A percentile compares a stretch with the other conserved stretches of the same genome.
phyloP scores from a whole-genome alignment of 176 grass and related monocot species.

The Rhynchospora tenuis region DNA sequence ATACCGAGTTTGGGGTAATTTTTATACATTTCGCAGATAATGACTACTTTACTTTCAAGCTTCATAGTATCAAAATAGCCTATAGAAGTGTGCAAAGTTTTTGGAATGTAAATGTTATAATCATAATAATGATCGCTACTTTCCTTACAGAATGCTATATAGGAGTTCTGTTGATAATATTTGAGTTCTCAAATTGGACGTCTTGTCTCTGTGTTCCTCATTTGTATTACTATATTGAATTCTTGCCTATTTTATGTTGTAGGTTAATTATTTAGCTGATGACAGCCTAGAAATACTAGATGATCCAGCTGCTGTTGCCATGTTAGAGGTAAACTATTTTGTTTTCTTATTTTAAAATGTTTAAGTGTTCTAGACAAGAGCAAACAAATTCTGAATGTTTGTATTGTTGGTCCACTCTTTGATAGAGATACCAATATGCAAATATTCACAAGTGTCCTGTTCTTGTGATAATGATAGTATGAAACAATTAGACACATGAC shows the following conservation, averaged over 20 bases:
- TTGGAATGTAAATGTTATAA: background rate
- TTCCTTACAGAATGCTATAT: background rate
- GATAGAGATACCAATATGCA: no score
- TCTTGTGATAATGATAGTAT: no score
- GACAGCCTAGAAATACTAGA: slow-evolving; percentile 90
- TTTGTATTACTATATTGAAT: background rate
- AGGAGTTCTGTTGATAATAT: background rate
- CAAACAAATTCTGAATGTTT: background rate
- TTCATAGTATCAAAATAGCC: background rate
- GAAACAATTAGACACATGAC: background rate
- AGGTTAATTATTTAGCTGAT: slow-evolving; percentile 93
- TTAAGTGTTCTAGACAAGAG: background rate
- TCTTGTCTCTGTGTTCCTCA: background rate
- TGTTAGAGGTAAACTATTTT: slow-evolving; percentile 61
- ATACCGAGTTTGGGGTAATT: slow-evolving; percentile 87
- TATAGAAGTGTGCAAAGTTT: background rate
- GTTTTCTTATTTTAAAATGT: background rate
- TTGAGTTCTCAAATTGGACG: slow-evolving; percentile 1
- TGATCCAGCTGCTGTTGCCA: slow-evolving; percentile 69
- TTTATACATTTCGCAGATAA: background rate
- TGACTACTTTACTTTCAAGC: background rate
- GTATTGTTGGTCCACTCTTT: no score
- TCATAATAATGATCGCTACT: background rate
- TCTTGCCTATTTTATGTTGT: slow-evolving; percentile 9
- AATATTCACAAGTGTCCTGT: no score